These are phyloP conservation scores for Cladophialophora chaetospira DNA, from an alignment of 2,329 filamentous ascomycete species.

Conservation along the genomic window DNA sequence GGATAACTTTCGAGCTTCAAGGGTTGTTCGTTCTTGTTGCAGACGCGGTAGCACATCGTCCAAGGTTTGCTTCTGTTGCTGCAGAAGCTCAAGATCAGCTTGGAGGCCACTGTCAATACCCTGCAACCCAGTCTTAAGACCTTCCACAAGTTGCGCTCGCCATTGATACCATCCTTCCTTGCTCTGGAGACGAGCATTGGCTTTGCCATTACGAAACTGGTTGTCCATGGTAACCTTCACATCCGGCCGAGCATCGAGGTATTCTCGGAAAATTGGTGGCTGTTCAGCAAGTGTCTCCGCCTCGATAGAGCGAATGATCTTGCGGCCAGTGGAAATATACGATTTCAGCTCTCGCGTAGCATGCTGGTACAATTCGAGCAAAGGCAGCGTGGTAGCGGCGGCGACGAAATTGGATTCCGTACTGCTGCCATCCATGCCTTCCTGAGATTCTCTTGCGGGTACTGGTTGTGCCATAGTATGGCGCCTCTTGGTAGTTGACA, in stretches of 20 bases:
- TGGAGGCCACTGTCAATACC: conserved; percentile 76
- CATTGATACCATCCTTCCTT: conserved; percentile 99
- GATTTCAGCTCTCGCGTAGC: conserved; percentile 86
- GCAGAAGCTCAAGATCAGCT: conserved; percentile 67
- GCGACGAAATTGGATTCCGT: conserved; percentile 58
- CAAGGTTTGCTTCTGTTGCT: conserved; percentile 69
- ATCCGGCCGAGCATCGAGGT: conserved; percentile 79
- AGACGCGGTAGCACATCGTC: conserved; percentile 68
- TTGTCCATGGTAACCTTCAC: conserved; percentile 88
- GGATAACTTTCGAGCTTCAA: conserved; percentile 66
- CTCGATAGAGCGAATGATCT: conserved; percentile 89
- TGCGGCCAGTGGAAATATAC: conserved; percentile 90
- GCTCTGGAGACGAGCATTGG: conserved; percentile 82
- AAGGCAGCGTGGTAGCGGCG: conserved; percentile 86
- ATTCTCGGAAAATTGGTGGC: conserved; percentile 87
- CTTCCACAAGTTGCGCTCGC: conserved; percentile 84
- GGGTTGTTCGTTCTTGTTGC: conserved; percentile 59
- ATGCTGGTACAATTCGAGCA: conserved; percentile 93
- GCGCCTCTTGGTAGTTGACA: conserved; percentile 91
- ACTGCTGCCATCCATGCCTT: conserved; percentile 9
- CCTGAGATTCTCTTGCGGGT: conserved; percentile 10
- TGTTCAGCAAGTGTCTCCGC: conserved; percentile 86
- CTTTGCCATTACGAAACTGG: conserved; percentile 97
- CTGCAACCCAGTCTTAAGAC: conserved; percentile 77
- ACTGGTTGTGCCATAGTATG: conserved; percentile 63